Evolutionary conservation across 805 yeast genomes (phyloP), one percentile per base, ranked within the genome.

Genomic region (Blastobotrys peoriensis): DNA sequence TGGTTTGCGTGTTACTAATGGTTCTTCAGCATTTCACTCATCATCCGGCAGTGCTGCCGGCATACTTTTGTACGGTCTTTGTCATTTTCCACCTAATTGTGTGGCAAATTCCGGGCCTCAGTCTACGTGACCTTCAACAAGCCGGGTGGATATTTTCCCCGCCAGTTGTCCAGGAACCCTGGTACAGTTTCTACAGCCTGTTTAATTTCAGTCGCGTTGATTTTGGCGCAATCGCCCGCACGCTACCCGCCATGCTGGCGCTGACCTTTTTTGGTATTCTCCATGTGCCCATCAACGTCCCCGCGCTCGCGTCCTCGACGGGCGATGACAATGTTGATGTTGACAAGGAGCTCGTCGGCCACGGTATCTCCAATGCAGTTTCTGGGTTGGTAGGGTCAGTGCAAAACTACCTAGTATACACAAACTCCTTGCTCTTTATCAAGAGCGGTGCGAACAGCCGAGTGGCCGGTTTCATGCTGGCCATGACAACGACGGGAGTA

Each of bases 221-320:
- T 61, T 86, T 95, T 93, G 58, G 66, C 49, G 71, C 81, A 22
- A 70, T 93, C 20, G 39, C 78, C 2, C 67, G 73, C 43, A 86
- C 88, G 57, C 49, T 88, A 16, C 98, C 98, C 4, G 83, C 95
- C 2, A 93, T 93, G 96, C 66, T 91, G 44, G 98, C 98, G 0
- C 70, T 93, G 51, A 89, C 98, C 0, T 93, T 93, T 60, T 93
- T 93, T 58, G 98, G 98, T 9, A 83, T 93, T 33, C 67, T 93
- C 44, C 98, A 93, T 57, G 98, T 93, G 8, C 98, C 98, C 3
- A 93, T 93, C 48, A 93, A 93, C 61, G 97, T 93, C 10, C 98
- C 98, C 1, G 98, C 98, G 0, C 71, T 93, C 38, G 97, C 98
- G 0, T 93, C 89, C 15, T 83, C 95, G 4, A 75, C 86, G 1